These are phyloP conservation scores for Lodderomyces orthopsilosis DNA, from an alignment of 1,139 yeast genomes.

Conservation along the genomic window DNA sequence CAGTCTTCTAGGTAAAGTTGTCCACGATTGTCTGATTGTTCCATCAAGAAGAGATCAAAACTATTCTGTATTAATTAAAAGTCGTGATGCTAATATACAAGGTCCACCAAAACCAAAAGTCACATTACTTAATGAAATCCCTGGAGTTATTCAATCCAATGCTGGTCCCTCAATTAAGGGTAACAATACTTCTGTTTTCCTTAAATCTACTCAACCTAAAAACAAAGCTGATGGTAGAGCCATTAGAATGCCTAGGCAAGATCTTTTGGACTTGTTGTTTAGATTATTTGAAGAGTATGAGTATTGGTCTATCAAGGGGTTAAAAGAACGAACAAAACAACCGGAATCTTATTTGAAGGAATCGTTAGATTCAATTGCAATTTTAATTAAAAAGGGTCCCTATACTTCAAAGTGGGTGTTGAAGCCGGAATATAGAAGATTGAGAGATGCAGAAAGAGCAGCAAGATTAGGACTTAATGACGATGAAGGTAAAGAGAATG, in stretches of 20 bases:
- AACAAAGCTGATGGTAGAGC: conserved; percentile 75
- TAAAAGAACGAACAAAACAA: conserved; percentile 91
- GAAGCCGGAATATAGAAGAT: conserved; percentile 84
- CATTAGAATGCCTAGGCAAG: conserved; percentile 91
- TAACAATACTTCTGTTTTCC: conserved; percentile 58
- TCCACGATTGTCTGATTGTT: conserved; percentile 86
- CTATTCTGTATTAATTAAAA: conserved; percentile 49
- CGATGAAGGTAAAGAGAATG: conserved; percentile 35
- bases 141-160: conserved; percentile 82
- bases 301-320: conserved; percentile 93
- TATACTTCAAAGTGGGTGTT: conserved; percentile 88
- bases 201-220: conserved; percentile 38
- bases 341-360: conserved; percentile 94
- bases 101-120: conserved; percentile 63
- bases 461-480: conserved; percentile 50
- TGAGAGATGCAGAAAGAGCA: conserved; percentile 75
- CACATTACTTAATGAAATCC: conserved; percentile 75
- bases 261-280: conserved; percentile 82
- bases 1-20: conserved; percentile 78
- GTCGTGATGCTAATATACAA: conserved; percentile 48
- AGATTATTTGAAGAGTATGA: conserved; percentile 91
- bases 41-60: conserved; percentile 75
- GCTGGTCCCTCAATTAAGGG: conserved; percentile 81
- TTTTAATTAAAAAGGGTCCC: conserved; percentile 90
- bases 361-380: conserved; percentile 85